Evolutionary conservation across 441 rosid species (phyloP), one percentile per base, ranked within the genome.

Genomic region (Mallotus repandus): DNA sequence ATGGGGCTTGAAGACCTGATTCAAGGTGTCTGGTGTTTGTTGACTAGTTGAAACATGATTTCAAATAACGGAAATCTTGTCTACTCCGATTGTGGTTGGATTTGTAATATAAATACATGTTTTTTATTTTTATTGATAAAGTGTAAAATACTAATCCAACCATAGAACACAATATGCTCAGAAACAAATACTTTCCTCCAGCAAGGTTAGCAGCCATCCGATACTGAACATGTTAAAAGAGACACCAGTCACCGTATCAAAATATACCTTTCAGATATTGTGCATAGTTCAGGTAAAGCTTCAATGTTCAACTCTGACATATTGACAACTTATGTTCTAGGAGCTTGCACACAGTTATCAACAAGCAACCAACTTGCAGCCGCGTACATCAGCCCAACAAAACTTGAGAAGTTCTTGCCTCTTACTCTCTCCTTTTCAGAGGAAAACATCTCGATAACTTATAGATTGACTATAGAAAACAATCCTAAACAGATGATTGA

Each of bases 401-500:
- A 61, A 61, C 62, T 65, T 56, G 0, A 9, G 21, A 15, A 2
- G 10, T 12, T 14, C 6, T 64, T 49, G 13, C 14, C 14, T 49
- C 21, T 18, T 14, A 15, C 19, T 9, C 16, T 21, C 21, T 19
- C 5, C 7, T 7, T 62, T 61, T 21, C 12, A 15, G 55, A 13
- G 4, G 54, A 45, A 50, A 22, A n/a, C 22, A 55, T 72, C 69
- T 2, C n/a, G 52, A 14, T 9, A 74, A 70, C 67, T 45, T 19
- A 16, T 61, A 21, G 25, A 22, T 60, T 55, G 56, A 29, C 69
- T 21, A 59, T 77, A 78, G 63, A 22, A 72, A 68, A 58, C 77
- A 29, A 76, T 22, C 64, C 76, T 89, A 91, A 45, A 84, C 86
- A 22, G 90, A 86, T 59, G 97, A 85, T 70, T 86, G 92, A 78